phyloP scores from a whole-genome alignment of 129 eudicot genomes.

The Cynara cardunculus region DNA sequence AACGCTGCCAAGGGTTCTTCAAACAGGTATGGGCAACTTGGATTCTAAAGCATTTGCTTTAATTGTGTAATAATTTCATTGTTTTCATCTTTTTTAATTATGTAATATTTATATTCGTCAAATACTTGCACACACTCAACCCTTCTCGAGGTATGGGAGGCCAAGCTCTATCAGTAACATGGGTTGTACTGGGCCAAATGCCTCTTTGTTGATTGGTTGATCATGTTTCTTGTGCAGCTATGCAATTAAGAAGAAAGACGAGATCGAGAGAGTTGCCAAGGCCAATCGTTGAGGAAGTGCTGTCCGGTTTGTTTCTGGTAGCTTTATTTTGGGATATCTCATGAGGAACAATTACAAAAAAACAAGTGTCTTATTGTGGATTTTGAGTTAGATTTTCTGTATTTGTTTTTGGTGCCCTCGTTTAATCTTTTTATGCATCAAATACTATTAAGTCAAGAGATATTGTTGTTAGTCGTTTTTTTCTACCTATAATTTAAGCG shows the following conservation, averaged over 20 bases:
- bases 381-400: constrained; percentile 6
- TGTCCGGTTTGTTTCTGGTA: background rate
- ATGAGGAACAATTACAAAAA: background rate
- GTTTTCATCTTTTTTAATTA: background rate
- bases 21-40: constrained; percentile 43
- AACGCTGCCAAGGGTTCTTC: constrained; percentile 87
- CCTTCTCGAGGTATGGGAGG: background rate
- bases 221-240: constrained; percentile 32
- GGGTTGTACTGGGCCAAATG: no score
- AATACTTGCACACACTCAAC: background rate
- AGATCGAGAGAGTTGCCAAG: constrained; percentile 71
- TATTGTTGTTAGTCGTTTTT: background rate
- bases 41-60: background rate
- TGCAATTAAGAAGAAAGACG: constrained; percentile 72
- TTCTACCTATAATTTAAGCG: background rate
- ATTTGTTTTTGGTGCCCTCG: background rate
- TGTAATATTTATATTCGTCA: no score
- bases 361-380: constrained; percentile 17
- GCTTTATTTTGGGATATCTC: background rate
- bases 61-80: background rate
- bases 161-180: no score
- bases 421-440: background rate
- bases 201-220: no score
- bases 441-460: constrained; percentile 9
- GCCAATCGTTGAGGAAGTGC: constrained; percentile 52